Base-by-base conservation (phyloP, 208 protist genomes). In the Trypanosoma conorhini region DNA sequence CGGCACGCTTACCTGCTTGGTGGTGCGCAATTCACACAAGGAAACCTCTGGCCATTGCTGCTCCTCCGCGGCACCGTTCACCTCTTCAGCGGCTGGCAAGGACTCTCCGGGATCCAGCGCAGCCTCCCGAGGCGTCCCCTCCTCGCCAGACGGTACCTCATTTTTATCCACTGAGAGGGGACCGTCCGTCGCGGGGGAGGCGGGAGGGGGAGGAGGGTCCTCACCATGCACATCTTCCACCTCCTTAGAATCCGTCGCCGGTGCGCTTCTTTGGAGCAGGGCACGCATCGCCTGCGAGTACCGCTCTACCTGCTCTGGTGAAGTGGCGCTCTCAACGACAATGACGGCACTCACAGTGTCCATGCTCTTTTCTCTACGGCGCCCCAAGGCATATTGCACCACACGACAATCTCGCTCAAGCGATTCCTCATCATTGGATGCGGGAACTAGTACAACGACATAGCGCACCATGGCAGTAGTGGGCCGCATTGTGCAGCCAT, bases 1-100 rank as follows among this genome's bases (percentile, higher is more conserved):
- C 1, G 81, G 76, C 17, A 48, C 54, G 12, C 77, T 33, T 8
- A 78, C 52, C n/a, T 88, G 82, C 68, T 95, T 95, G 17, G 81
- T 82, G 13, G 78, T 33, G 58, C 83, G 88, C n/a, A 95, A 63
- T 31, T 62, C 46, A 66, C 81, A 86, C 21, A 89, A 54, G 0
- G 72, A 75, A 15, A 92, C 81, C 9, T 71, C 70, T n/a, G 83
- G 76, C 76, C 79, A 86, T 51, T 72, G 40, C 51, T 78, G 40
- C 51, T 55, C 33, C 26, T 70, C 58, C 46, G 61, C 15, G 5
- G 19, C 48, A n/a, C 58, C 26, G 13, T 65, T 57, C 31, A 2
- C 21, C n/a, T 26, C 50, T 22, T 64, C 75, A 35, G 57, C n/a
- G 19, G 38, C 17, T 17, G 28, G 56, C 12, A 35, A n/a, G 54